Base-by-base conservation (phyloP, 768 basidiomycete genomes). In the Auricularia heimuer region DNA sequence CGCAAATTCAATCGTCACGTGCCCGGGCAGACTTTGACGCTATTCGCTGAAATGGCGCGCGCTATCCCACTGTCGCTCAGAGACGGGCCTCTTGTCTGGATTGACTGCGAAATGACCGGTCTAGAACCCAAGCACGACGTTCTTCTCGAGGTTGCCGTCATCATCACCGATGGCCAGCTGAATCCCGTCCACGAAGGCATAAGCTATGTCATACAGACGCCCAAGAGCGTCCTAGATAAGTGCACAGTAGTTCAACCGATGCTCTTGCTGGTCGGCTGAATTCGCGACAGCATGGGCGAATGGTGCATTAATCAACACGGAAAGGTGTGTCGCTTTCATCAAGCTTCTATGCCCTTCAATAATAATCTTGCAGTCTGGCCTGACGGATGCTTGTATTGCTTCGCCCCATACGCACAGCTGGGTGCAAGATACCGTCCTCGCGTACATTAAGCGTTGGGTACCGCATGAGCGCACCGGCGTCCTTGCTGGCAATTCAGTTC, bases 71-170 rank as follows among this genome's bases (percentile, higher is more conserved):
- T 85, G 36, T 73, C 77, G 65, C 82, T 79, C 63, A 68, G 74
- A n/a, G 83, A 82, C 39, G 86, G 87, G 0, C 88, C 90, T 10
- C 75, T 92, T 64, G 86, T 92, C 6, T 88, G 91, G 92, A 81
- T 93, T 62, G 91, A 94, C 73, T 91, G 90, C 69, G 91, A 94
- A 76, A 94, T 93, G 83, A 92, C 91, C 2, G 91, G 91, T 3
- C 79, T 94, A 45, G 75, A 88, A 70, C 81, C 81, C 3, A 78
- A 80, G 61, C 85, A 75, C 47, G 88, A 92, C 74, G 85, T 82
- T 67, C 83, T 93, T 35, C 72, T 94, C 2, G 94, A 96, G 75
- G 89, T 95, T 14, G 72, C 94, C 80, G 92, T 96, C 45, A 76
- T 97, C 39, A 90, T 98, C 65, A 96, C 94, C 2, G 81, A 96